Base-by-base conservation (phyloP, 371 early-diverging fungal species). In the Enterocytospora artemiae region DNA sequence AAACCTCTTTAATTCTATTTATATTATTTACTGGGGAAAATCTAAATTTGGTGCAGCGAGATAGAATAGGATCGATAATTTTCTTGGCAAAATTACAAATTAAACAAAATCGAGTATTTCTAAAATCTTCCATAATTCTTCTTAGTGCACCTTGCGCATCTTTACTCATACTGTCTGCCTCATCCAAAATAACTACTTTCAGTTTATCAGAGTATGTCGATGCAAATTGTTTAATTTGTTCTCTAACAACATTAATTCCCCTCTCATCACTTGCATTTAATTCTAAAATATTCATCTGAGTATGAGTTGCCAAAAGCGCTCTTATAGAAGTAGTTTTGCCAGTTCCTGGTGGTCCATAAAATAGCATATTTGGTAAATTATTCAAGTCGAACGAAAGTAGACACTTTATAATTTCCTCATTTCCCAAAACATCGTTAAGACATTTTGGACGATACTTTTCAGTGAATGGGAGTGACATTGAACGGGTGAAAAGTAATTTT, bases 261-360 rank as follows among this genome's bases (percentile, higher is more conserved):
- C 96, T 84, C 78, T 98, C 96, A 74, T 98, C 96, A 0, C 91
- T 90, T 0, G 99, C 99, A 78, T 98, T 98, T 36, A 98, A 79
- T 78, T 98, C 99, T 20, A 96, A 81, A 1, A 94, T 86, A 44
- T 91, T 83, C 18, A 70, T 51, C 85, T 85, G 7, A 87, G 88
- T 22, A 12, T 94, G 77, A 46, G 85, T 82, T 12, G 12, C 4
- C 1, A 91, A 88, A 65, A 88, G 85, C 0, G 91, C 91, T 49
- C 91, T 79, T 48, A 92, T 89, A 0, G 92, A 88, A 0, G 93
- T 90, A 0, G 96, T 94, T 78, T 95, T 94, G 12, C 97, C 97
- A 14, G 75, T 75, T 55, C 93, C 93, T 1, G 98, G 93, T 27
- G 98, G 93, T 1, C 98, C 96, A 78, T 94, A 93, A 66, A 97